Conservation (phyloP, 345 rosid genomes). For the Acer saccharum region DNA sequence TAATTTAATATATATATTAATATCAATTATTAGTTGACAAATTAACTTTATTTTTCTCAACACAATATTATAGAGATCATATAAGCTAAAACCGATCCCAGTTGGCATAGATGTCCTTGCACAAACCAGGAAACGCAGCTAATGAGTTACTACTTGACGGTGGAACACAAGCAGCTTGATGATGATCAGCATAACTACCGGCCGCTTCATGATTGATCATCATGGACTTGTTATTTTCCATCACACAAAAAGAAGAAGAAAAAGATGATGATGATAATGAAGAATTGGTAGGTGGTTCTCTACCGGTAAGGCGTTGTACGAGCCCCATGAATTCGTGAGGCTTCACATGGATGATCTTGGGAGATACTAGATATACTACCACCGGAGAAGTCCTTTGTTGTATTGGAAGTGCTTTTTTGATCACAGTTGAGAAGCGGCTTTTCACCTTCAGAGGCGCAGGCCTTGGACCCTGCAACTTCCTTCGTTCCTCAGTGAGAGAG, state of each 20-base stretch:
- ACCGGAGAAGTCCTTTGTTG: too few relatives aligned
- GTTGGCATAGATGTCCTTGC: background rate
- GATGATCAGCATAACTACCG: background rate
- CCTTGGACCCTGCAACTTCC: too few relatives aligned
- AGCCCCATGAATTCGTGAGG: conserved; percentile 50
- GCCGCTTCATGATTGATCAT: background rate
- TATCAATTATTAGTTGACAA: too few relatives aligned
- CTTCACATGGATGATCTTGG: conserved; percentile 37
- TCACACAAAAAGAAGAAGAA: background rate
- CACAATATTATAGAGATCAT: too few relatives aligned
- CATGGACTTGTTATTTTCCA: background rate
- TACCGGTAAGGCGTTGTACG: conserved; percentile 55
- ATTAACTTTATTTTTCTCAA: too few relatives aligned
- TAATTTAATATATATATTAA: too few relatives aligned
- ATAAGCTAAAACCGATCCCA: conserved; percentile 9
- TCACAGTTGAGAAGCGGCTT: too few relatives aligned
- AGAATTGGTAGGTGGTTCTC: conserved; percentile 11
- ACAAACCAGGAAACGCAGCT: background rate
- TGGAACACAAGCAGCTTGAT: background rate
- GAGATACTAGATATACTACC: too few relatives aligned
- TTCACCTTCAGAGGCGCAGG: too few relatives aligned
- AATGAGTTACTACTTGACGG: background rate
- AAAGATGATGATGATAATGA: background rate
- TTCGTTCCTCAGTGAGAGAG: too few relatives aligned
- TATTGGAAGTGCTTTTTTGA: too few relatives aligned